phyloP scores from a whole-genome alignment of 2,329 filamentous ascomycete species.

The Lasiodiplodia theobromae region DNA sequence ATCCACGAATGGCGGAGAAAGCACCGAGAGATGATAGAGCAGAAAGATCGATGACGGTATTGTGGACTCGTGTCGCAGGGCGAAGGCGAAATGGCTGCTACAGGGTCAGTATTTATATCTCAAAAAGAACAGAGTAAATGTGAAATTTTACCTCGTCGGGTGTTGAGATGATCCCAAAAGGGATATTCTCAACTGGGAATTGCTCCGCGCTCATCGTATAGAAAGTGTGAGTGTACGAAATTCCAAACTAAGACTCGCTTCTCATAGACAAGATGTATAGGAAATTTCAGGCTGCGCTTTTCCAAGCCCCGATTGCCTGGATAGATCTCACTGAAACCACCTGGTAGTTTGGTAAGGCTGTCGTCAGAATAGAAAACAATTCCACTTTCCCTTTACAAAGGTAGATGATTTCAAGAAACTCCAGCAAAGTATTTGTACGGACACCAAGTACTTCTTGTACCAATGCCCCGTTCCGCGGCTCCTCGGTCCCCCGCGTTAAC shows the following conservation, averaged over 20 bases:
- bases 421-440: background rate
- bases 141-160: background rate
- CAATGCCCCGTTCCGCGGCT: background rate
- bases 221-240: background rate
- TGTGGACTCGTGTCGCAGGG: conserved; percentile 4
- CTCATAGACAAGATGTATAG: too few species aligned
- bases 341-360: background rate
- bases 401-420: background rate
- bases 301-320: background rate
- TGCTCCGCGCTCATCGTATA: conserved; percentile 4
- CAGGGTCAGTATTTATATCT: background rate
- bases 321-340: background rate
- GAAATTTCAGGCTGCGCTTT: too few species aligned
- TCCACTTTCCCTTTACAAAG: too few species aligned
- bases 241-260: too few species aligned
- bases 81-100: background rate
- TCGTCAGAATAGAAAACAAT: background rate
- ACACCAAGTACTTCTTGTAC: background rate
- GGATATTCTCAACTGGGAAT: conserved; percentile 9
- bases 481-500: background rate
- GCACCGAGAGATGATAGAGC: conserved; percentile 2
- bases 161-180: conserved; percentile 24
- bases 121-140: background rate
- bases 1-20: background rate
- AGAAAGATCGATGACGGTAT: conserved; percentile 13